Base-by-base conservation (phyloP, 768 basidiomycete species). In the Grammothele lineata region DNA sequence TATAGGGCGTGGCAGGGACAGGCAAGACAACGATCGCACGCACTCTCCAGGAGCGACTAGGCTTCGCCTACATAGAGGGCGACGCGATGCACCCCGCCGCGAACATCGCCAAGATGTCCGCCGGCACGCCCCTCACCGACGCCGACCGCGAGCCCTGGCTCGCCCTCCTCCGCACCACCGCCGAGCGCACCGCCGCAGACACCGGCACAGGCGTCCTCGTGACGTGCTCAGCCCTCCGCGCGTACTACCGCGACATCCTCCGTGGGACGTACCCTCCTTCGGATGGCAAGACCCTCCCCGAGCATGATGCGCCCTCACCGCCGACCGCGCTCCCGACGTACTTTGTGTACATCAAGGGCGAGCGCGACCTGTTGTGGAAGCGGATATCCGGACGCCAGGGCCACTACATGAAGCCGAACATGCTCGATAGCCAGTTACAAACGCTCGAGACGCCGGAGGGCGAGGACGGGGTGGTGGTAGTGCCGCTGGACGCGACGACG, bases 141-240 rank as follows among this genome's bases (percentile, higher is more conserved):
- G 75, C 69, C 3, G 93, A 96, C 62, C 82, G 92, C 17, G 72
- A 77, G 54, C 92, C 93, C 0, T 97, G 95, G 94, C 75, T 98
- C 4, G 75, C 74, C 45, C 64, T 74, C 37, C 82, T 96, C 41
- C 80, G 92, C 43, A 62, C 62, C 5, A 83, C 77, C 1, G 89
- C 83, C 1, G 80, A 81, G 61, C 58, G 73, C 10, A 66, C 65
- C 26, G 62, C 58, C 50, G 60, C 56, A 21, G 59, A 60, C 40
- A 59, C 63, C 53, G 46, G 36, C 27, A 51, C 51, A 9, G 89
- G 87, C 1, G 77, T 88, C n/a, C 80, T 97, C 34, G 77, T 92
- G 32, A 87, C 84, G 30, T 94, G 92, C 66, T 95, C 92, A 18
- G 81, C 92, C 51, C 67, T 97, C 62, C 93, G 87, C 67, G 74